phyloP scores from a whole-genome alignment of 768 basidiomycete genomes.

The Gloeostereum incarnatum region DNA sequence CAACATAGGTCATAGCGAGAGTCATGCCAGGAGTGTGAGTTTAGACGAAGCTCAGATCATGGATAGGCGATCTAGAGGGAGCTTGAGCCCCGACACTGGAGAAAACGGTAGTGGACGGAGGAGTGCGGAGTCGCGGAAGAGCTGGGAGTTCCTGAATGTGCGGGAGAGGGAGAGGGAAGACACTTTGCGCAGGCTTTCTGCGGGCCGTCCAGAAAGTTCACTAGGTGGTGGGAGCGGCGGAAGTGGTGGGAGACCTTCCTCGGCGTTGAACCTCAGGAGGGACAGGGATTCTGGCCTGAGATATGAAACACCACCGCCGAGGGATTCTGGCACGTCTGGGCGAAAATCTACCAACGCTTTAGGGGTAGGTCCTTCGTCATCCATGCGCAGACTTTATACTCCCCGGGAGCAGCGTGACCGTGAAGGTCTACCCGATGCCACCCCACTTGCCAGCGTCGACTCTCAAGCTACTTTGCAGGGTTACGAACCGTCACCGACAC shows the following conservation, averaged over 20 bases:
- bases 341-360: neutral
- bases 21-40: constrained; percentile 44
- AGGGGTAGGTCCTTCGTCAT: constrained; percentile 13
- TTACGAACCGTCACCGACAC: constrained; percentile 35
- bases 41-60: constrained; percentile 39
- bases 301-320: constrained; percentile 15
- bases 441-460: constrained; percentile 27
- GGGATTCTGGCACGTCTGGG: constrained; percentile 14
- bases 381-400: constrained; percentile 44
- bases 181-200: constrained; percentile 24
- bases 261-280: constrained; percentile 14
- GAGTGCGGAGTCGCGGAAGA: constrained; percentile 48
- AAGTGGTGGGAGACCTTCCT: constrained; percentile 23
- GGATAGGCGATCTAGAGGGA: constrained; percentile 18
- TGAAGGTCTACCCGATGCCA: constrained; percentile 12
- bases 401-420: constrained; percentile 49
- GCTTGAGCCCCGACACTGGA: constrained; percentile 17
- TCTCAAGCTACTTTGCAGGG: constrained; percentile 33
- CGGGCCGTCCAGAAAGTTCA: too few relatives aligned
- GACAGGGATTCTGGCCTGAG: constrained; percentile 2
- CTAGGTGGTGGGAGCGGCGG: constrained; percentile 20
- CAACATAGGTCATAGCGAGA: constrained; percentile 21
- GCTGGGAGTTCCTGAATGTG: constrained; percentile 29
- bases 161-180: constrained; percentile 10
- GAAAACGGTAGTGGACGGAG: constrained; percentile 31